Base-by-base conservation (phyloP, 306 rosid species). In the Rosa persica region DNA sequence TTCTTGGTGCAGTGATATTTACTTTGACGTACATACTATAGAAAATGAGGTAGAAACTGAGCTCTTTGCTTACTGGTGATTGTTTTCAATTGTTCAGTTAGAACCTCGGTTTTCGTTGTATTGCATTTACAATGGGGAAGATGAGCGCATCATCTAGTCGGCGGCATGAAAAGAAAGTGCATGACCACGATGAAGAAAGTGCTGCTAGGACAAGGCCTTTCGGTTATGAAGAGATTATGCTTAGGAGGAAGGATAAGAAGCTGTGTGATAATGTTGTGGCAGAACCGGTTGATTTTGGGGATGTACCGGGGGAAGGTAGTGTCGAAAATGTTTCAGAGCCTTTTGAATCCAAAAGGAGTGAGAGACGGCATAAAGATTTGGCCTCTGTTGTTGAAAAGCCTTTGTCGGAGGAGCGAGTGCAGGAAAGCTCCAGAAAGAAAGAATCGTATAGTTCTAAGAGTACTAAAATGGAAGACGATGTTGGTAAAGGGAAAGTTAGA, bases 141-240 rank as follows among this genome's bases (percentile, higher is more conserved):
- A 95, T 89, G 91, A 88, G 91, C 78, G 79, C 86, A 70, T 79
- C 86, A 67, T 76, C 74, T 79, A 85, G 81, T 62, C 80, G 67
- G 81, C 82, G 58, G 51, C 88, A 82, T 74, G 87, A 85, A 79
- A 89, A 77, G 84, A 57, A 82, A 72, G 78, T 76, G 66, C 76
- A 76, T 74, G 66, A 4, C 52, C 44, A 52, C 73, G 89, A 81
- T 73, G 93, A 89, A 76, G 96, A 82, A 71, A 90, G 88, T 88
- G 90, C 99, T 39, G 98, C 99, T 80, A 89, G 94, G 70, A 95
- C 99, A 65, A 89, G 99, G 91, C 96, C 99, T 42, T 77, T 88
- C 70, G 90, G 94, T 86, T 82, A 85, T 69, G 93, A 91, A 74
- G 96, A 95, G 83, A 93, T 91, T 78, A 88, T 95, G 97, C 80